Conservation (phyloP, 1,284 basidiomycete species). For the Malassezia cuniculi region DNA sequence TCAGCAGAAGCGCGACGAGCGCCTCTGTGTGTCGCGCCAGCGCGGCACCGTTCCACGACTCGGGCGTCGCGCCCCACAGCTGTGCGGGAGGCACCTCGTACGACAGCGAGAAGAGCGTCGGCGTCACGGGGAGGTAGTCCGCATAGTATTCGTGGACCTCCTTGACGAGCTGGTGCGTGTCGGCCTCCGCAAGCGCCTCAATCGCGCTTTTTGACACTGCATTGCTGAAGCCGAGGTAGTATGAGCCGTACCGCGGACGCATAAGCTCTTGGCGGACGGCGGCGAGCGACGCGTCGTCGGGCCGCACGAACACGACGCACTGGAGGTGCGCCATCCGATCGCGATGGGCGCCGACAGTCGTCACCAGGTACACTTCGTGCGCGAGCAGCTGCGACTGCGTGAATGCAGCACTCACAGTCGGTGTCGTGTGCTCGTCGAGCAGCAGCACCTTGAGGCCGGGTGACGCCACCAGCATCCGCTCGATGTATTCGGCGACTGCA, state of each 20-base stretch:
- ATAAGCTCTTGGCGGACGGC: constrained; percentile 67
- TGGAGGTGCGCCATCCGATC: constrained; percentile 77
- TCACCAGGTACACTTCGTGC: constrained; percentile 94
- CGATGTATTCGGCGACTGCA: constrained; percentile 84
- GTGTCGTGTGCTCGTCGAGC: constrained; percentile 84
- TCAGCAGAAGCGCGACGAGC: constrained; percentile 74
- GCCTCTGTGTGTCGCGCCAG: constrained; percentile 68
- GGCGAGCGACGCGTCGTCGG: constrained; percentile 64
- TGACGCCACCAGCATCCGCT: constrained; percentile 73
- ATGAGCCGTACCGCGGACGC: constrained; percentile 78
- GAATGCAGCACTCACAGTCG: constrained; percentile 84
- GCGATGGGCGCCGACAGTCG: constrained; percentile 71
- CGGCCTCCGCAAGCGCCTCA: constrained; percentile 81
- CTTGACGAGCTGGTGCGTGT: constrained; percentile 88
- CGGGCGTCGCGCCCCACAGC: constrained; percentile 58
- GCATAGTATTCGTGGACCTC: constrained; percentile 55
- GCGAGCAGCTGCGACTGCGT: constrained; percentile 88
- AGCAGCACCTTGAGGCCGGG: constrained; percentile 89
- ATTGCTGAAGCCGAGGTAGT: constrained; percentile 78
- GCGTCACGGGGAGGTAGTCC: constrained; percentile 49
- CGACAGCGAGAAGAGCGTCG: constrained; percentile 73
- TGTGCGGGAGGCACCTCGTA: constrained; percentile 46
- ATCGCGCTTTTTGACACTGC: constrained; percentile 77
- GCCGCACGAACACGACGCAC: constrained; percentile 83
- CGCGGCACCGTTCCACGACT: constrained; percentile 55